phyloP scores from a whole-genome alignment of 2,329 filamentous ascomycete species.

The Monosporascus sp. region DNA sequence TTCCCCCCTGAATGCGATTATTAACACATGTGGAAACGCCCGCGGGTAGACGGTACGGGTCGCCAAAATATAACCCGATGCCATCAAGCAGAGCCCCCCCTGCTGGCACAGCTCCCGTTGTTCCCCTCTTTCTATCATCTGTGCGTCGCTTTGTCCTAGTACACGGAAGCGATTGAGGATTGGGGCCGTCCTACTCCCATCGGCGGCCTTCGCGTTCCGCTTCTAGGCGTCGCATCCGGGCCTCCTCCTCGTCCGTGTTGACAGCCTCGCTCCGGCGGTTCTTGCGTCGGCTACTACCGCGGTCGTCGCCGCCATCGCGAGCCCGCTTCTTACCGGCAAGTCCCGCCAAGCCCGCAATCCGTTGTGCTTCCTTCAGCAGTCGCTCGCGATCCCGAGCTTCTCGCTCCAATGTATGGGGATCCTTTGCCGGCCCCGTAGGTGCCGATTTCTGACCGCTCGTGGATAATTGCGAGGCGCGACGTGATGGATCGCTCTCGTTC shows the following conservation, averaged over 20 bases:
- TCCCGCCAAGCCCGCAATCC: constrained; percentile 51
- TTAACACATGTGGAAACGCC: no score
- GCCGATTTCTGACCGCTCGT: constrained; percentile 17
- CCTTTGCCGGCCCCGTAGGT: constrained; percentile 29
- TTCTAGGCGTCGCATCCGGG: constrained; percentile 51
- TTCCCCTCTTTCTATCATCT: no score
- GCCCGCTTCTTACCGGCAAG: constrained; percentile 45
- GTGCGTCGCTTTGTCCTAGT: background rate
- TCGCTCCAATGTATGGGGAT: constrained; percentile 66
- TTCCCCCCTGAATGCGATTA: no score
- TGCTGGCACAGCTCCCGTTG: no score
- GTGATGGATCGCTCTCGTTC: constrained; percentile 25
- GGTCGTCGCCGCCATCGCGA: constrained; percentile 37
- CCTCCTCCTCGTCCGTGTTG: constrained; percentile 45
- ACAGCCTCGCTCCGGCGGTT: constrained; percentile 45
- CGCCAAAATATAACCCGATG: no score
- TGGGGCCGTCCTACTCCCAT: constrained; percentile 34
- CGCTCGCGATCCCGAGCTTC: constrained; percentile 63
- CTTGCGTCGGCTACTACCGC: constrained; percentile 38
- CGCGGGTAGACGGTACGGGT: no score
- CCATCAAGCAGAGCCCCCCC: no score
- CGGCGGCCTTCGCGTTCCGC: constrained; percentile 53
- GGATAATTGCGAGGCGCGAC: constrained; percentile 33
- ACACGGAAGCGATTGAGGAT: constrained; percentile 1
- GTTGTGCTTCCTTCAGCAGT: constrained; percentile 63